A percentile compares a stretch with the other conserved stretches of the same genome.
Evolutionary conservation across 352 stramenopile genomes (phyloP).

Genomic region (Phytophthora pistaciae): DNA sequence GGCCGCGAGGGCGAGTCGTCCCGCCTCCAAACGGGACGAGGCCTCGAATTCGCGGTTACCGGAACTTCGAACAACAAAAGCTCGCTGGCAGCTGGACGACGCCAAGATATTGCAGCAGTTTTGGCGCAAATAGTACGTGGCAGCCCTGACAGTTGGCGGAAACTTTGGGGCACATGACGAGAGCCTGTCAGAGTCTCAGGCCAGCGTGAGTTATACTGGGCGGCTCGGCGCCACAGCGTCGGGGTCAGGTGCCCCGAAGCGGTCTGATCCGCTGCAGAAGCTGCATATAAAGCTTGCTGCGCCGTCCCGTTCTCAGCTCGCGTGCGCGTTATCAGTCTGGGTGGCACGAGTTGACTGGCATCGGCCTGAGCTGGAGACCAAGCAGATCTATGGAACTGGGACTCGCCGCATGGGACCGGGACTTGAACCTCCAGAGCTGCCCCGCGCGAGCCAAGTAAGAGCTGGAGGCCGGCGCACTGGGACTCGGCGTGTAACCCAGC

Average conservation of each 20-base stretch:
- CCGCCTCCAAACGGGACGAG: constrained; percentile 21
- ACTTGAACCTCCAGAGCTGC: constrained; percentile 25
- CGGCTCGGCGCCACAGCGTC: constrained; percentile 6
- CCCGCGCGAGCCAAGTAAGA: constrained; percentile 16
- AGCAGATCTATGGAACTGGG: constrained; percentile 27
- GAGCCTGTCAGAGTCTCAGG: constrained; percentile 16
- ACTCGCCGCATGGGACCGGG: constrained; percentile 30
- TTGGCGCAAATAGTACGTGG: constrained; percentile 25
- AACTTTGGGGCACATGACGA: constrained; percentile 27
- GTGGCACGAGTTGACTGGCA: constrained; percentile 11
- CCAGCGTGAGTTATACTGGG: constrained; percentile 28
- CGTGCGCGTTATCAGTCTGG: constrained; percentile 39
- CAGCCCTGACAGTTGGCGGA: constrained; percentile 13
- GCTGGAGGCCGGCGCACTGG: constrained; percentile 11
- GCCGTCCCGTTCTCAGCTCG: constrained; percentile 16
- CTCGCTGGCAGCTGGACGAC: constrained; percentile 22
- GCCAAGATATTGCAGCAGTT: constrained; percentile 25
- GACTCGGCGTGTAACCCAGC: constrained; percentile 32
- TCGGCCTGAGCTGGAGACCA: constrained; percentile 17
- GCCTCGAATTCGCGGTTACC: neutral
- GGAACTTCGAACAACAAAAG: constrained; percentile 25
- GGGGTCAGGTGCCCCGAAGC: constrained; percentile 27
- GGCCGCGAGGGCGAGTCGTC: neutral
- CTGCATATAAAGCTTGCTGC: constrained; percentile 4
- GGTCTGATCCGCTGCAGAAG: constrained; percentile 28